These are phyloP conservation scores for Endogone sp. DNA, from an alignment of 192 early-diverging fungal genomes.

Conservation along the genomic window DNA sequence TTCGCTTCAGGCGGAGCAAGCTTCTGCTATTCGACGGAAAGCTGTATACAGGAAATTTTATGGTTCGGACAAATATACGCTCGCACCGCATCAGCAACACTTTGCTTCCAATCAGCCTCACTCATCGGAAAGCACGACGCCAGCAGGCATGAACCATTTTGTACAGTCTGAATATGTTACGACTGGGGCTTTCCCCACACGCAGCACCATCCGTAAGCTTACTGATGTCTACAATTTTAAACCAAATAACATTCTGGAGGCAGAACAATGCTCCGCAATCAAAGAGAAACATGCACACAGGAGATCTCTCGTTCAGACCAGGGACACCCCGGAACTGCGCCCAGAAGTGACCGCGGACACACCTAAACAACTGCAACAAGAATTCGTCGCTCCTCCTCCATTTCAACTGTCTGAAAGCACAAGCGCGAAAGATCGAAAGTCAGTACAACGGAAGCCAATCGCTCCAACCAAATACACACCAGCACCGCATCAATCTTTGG, in stretches of 20 bases:
- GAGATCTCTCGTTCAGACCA: not conserved
- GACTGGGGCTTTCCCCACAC: slow-evolving; percentile 31
- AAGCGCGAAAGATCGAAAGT: no score
- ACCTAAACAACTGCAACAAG: no score
- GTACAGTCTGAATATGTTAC: slow-evolving; percentile 10
- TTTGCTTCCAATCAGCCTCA: not conserved
- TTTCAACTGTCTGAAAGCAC: no score
- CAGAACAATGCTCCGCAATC: not conserved
- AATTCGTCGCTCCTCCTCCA: no score
- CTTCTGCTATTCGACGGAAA: not conserved
- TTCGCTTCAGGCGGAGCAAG: no score
- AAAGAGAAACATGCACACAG: not conserved
- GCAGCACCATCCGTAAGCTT: slow-evolving; percentile 29
- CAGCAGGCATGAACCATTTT: not conserved
- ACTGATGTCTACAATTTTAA: slow-evolving; percentile 16
- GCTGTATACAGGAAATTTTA: not conserved
- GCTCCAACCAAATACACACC: not conserved
- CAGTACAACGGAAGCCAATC: no score
- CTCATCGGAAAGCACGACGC: not conserved
- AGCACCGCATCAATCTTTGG: not conserved
- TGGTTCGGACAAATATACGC: not conserved
- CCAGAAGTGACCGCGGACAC: not conserved
- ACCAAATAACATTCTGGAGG: slow-evolving; percentile 15
- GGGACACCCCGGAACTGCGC: not conserved
- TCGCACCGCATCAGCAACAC: not conserved